These are phyloP conservation scores for Russula ochroleuca DNA, from an alignment of 768 basidiomycete species.

Conservation along the genomic window DNA sequence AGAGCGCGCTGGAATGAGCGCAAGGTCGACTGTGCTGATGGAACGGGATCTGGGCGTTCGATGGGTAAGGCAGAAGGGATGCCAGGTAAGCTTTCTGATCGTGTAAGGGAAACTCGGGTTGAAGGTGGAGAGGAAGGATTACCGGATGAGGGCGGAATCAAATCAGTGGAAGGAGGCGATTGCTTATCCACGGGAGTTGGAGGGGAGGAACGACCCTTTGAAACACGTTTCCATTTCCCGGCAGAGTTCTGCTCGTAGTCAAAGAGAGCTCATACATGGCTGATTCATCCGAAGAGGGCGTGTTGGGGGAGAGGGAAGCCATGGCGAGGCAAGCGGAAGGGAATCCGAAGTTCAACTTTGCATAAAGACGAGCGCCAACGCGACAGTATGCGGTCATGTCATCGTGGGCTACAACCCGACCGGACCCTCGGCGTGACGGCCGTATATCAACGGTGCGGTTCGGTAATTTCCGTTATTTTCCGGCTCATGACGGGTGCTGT, in stretches of 20 bases:
- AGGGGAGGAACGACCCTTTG: slow-evolving; percentile 46
- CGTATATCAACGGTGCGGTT: no score
- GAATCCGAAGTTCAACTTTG: slow-evolving; percentile 18
- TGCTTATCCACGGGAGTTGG: slow-evolving; percentile 40
- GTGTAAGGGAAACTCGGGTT: slow-evolving; percentile 50
- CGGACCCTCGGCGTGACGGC: no score
- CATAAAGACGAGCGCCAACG: slow-evolving; percentile 1
- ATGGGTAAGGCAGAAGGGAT: slow-evolving; percentile 34
- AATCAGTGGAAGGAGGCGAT: slow-evolving; percentile 24
- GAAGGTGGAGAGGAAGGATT: slow-evolving; percentile 36
- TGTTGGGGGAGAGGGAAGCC: slow-evolving; percentile 1
- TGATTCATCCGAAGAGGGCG: slow-evolving; percentile 52
- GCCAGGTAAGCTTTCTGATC: slow-evolving; percentile 62
- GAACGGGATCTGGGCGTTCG: slow-evolving; percentile 31
- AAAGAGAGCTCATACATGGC: no score
- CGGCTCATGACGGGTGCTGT: no score
- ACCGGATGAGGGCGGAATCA: slow-evolving; percentile 32
- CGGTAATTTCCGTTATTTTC: no score
- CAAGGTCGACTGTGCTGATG: slow-evolving; percentile 32
- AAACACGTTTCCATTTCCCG: no score
- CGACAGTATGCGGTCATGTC: slow-evolving; percentile 18
- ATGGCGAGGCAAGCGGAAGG: background rate
- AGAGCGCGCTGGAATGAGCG: slow-evolving; percentile 65
- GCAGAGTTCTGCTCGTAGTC: no score
- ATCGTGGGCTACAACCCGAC: slow-evolving; percentile 14